A percentile compares a stretch with the other conserved stretches of the same genome.
Conservation (phyloP, 2,329 filamentous ascomycete species). For the Beauveria brongniartii region DNA sequence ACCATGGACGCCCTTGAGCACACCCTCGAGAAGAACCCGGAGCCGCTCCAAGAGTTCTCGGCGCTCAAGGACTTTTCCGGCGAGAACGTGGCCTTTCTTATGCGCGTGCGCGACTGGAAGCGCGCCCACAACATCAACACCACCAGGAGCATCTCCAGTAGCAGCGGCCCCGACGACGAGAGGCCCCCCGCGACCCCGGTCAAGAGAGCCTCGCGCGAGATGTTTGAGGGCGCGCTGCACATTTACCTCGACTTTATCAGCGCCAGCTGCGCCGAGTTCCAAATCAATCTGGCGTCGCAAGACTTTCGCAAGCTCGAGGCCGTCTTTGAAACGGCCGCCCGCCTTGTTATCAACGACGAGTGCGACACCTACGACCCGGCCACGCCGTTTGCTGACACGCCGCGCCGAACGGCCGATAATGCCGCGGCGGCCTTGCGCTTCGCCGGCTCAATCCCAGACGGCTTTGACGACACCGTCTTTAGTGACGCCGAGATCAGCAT, state of each 20-base stretch:
- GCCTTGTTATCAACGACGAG: slow-evolving; percentile 34
- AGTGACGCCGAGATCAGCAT: slow-evolving; percentile 52
- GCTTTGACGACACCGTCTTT: slow-evolving; percentile 48
- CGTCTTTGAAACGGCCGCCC: slow-evolving; percentile 48
- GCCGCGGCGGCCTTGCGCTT: slow-evolving; percentile 22
- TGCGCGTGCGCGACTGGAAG: slow-evolving; percentile 48
- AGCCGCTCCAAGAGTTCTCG: slow-evolving; percentile 52
- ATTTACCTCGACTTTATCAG: slow-evolving; percentile 58
- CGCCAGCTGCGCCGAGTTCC: slow-evolving; percentile 53
- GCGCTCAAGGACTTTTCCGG: slow-evolving; percentile 57
- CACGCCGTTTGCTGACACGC: slow-evolving; percentile 33
- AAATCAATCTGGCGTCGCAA: slow-evolving; percentile 55
- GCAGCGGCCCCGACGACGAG: slow-evolving; percentile 10
- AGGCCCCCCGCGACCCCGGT: slow-evolving; percentile 11
- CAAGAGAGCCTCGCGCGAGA: slow-evolving; percentile 34
- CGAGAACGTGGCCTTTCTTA: slow-evolving; percentile 61
- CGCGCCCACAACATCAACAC: slow-evolving; percentile 15
- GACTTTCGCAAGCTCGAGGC: slow-evolving; percentile 45
- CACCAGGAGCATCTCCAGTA: slow-evolving; percentile 15
- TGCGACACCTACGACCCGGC: slow-evolving; percentile 29
- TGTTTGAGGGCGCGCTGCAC: slow-evolving; percentile 48
- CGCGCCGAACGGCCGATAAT: slow-evolving; percentile 16
- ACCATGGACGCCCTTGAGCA: slow-evolving; percentile 54
- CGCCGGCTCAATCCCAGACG: slow-evolving; percentile 38
- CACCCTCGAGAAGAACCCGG: slow-evolving; percentile 46